Base-by-base conservation (phyloP, 169 alveolate species). In the Plasmodium fragile region DNA sequence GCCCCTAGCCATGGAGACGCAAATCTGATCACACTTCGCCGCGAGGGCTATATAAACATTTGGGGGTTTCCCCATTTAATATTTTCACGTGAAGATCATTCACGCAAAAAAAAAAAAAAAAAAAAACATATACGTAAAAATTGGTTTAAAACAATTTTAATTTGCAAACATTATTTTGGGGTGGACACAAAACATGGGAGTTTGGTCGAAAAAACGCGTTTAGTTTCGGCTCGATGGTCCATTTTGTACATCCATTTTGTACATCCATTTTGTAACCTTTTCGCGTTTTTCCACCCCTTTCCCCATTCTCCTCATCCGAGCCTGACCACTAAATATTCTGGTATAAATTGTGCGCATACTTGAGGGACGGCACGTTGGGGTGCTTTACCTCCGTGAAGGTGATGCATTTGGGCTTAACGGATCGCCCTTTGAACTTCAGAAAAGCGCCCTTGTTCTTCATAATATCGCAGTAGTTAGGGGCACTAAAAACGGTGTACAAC, bases 391-490 rank as follows among this genome's bases (percentile, higher is more conserved):
- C 98, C 6, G 94, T 92, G 85, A 98, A 98, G 85, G 95, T 84
- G 10, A 96, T 94, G 95, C 98, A 97, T 34, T 95, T 91, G 11
- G 99, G 99, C 72, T 95, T 96, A 92, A 97, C 30, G 5, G 94
- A 45, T 22, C 72, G 82, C 22, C 94, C 94, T 55, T 91, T 91
- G 55, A 91, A 91, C 73, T 91, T 91, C 49, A 91, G 55, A 72
- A 98, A 97, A 1, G 99, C 99, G 28, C 99, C 99, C 95, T 99
- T 98, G 97, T 99, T 99, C 70, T 99, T 99, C 99, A 99, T 99
- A 96, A 98, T 98, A 96, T 99, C 99, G 95, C 99, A 99, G 95
- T 99, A 99, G 96, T 99, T 99, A 5, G 99, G 99, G 22, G 99
- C 99, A 75, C 99, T 97, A 97, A 99, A 99, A 45, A 99, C 99